phyloP scores from a whole-genome alignment of 805 yeast species.

The Candida patagonica region DNA sequence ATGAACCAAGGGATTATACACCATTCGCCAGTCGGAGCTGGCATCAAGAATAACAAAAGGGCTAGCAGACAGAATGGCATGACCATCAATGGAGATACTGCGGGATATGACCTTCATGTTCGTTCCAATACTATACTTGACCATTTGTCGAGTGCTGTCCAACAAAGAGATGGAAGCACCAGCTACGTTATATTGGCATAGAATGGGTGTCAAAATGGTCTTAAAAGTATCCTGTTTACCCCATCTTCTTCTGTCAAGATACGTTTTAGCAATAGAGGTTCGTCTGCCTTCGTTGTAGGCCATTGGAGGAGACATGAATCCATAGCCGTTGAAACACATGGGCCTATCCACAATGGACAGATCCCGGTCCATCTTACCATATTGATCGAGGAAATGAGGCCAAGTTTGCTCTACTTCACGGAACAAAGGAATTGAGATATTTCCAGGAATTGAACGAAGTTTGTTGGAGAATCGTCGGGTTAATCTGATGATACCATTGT shows the following conservation, averaged over 20 bases:
- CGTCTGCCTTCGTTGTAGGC: slow-evolving; percentile 37
- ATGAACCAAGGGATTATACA: slow-evolving; percentile 51
- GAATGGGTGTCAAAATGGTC: slow-evolving; percentile 29
- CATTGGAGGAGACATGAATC: slow-evolving; percentile 53
- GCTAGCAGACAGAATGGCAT: slow-evolving; percentile 51
- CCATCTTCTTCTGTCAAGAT: slow-evolving; percentile 17
- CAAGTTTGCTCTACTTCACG: slow-evolving; percentile 13
- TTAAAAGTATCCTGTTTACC: slow-evolving; percentile 31
- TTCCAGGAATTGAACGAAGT: slow-evolving; percentile 9
- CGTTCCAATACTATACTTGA: slow-evolving; percentile 42
- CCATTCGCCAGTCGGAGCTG: slow-evolving; percentile 60
- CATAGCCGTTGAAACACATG: slow-evolving; percentile 36
- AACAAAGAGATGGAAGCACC: slow-evolving; percentile 57
- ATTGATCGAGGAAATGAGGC: slow-evolving; percentile 15
- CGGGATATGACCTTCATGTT: slow-evolving; percentile 45
- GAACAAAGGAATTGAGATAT: slow-evolving; percentile 5
- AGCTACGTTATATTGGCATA: slow-evolving; percentile 34
- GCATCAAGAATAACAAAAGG: slow-evolving; percentile 52
- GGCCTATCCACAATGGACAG: slow-evolving; percentile 42
- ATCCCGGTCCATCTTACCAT: slow-evolving; percentile 9
- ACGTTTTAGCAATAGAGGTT: slow-evolving; percentile 7
- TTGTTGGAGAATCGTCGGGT: slow-evolving; percentile 3
- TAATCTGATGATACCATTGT: background rate
- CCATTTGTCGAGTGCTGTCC: slow-evolving; percentile 37
- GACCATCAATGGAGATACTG: slow-evolving; percentile 54